These are phyloP conservation scores for Magnusiomyces suaveolens DNA, from an alignment of 1,139 yeast genomes.

Conservation along the genomic window DNA sequence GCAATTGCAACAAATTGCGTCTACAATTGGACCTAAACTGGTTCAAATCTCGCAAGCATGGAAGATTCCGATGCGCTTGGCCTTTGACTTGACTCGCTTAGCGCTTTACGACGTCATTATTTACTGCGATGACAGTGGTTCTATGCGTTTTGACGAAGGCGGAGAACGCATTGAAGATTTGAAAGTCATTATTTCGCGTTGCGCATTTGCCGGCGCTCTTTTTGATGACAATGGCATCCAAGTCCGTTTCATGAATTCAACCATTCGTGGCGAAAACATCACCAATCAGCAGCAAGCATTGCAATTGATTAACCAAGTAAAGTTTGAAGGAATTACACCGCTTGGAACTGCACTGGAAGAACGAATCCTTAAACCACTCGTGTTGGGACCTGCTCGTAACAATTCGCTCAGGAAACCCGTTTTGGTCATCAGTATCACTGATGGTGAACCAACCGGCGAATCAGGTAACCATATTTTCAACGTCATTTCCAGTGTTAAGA, in stretches of 20 bases:
- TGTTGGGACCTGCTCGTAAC: conserved; percentile 22
- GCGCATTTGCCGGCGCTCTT: conserved; percentile 27
- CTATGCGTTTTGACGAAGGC: conserved; percentile 30
- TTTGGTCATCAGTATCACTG: conserved; percentile 27
- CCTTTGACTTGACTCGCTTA: conserved; percentile 25
- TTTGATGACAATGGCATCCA: conserved; percentile 29
- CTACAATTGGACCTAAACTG: conserved; percentile 20
- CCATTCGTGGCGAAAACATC: conserved; percentile 24
- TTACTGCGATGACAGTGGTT: conserved; percentile 29
- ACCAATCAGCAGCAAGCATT: conserved; percentile 23
- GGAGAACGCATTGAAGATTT: conserved; percentile 31
- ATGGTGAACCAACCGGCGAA: conserved; percentile 31
- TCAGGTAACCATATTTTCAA: conserved; percentile 21
- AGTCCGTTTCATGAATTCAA: conserved; percentile 27
- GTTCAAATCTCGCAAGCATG: conserved; percentile 22
- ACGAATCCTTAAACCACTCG: conserved; percentile 26
- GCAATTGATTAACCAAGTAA: conserved; percentile 21
- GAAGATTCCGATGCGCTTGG: conserved; percentile 27
- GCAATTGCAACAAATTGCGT: conserved; percentile 25
- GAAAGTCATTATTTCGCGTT: conserved; percentile 25
- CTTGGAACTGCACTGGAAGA: conserved; percentile 24
- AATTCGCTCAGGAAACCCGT: conserved; percentile 26
- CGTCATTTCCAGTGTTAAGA: conserved; percentile 24
- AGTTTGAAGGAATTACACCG: conserved; percentile 28
- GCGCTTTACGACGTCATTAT: conserved; percentile 29